These are phyloP conservation scores for Solioccasus polychromus DNA, from an alignment of 768 basidiomycete species.

Conservation along the genomic window DNA sequence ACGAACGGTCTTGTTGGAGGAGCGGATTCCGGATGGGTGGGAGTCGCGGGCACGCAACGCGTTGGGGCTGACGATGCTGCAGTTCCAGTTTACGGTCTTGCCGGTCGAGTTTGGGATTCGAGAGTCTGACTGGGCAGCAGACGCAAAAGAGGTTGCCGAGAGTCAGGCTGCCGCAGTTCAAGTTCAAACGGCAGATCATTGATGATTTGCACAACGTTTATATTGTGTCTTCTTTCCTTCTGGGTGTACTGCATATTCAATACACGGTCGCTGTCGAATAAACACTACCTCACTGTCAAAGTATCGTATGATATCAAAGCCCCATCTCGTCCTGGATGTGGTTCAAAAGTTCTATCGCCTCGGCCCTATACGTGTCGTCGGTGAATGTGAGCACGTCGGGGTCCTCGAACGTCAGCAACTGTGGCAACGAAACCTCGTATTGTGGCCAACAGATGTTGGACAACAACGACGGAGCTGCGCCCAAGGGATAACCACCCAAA, in stretches of 20 bases:
- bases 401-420: constrained; percentile 9
- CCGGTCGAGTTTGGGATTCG: constrained; percentile 12
- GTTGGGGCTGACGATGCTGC: constrained; percentile 56
- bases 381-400: constrained; percentile 11
- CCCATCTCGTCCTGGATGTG: too few relatives aligned
- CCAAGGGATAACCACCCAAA: constrained; percentile 8
- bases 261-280: too few relatives aligned
- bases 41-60: constrained; percentile 55
- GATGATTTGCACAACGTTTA: too few relatives aligned
- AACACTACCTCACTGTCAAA: too few relatives aligned
- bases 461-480: constrained; percentile 8
- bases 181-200: too few relatives aligned
- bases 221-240: too few relatives aligned
- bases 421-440: neutral
- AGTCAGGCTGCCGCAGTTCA: too few relatives aligned
- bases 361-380: constrained; percentile 1
- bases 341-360: too few relatives aligned
- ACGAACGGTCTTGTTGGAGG: constrained; percentile 46
- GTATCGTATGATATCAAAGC: neutral
- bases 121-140: constrained; percentile 15
- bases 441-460: constrained; percentile 8
- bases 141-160: neutral
- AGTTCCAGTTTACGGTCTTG: constrained; percentile 43
- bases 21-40: constrained; percentile 70
- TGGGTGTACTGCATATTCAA: too few relatives aligned